phyloP scores from a whole-genome alignment of 192 early-diverging fungal genomes.

The Rhizoclosmatium globosum region DNA sequence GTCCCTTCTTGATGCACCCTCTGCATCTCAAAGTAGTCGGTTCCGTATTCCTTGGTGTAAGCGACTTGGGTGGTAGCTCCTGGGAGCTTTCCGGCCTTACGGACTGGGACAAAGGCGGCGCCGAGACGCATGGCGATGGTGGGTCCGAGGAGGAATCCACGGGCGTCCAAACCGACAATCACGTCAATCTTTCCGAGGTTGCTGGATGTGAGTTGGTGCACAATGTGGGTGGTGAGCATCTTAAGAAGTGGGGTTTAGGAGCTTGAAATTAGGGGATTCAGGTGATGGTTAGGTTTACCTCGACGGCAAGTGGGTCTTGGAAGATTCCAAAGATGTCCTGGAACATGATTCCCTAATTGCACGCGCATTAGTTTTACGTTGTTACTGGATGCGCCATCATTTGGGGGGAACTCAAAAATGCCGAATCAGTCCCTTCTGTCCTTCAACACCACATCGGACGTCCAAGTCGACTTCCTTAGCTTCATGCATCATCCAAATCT shows the following conservation, averaged over 20 bases:
- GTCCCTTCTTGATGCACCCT: slow-evolving; percentile 78
- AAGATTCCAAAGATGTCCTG: slow-evolving; percentile 97
- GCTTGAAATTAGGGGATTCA: background rate
- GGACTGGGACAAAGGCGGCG: slow-evolving; percentile 91
- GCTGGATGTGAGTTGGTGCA: slow-evolving; percentile 74
- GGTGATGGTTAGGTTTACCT: slow-evolving; percentile 47
- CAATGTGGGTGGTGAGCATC: slow-evolving; percentile 86
- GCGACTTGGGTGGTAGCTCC: slow-evolving; percentile 72
- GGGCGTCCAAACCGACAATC: slow-evolving; percentile 94
- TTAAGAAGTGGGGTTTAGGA: slow-evolving; percentile 15
- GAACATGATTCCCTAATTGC: slow-evolving; percentile 87
- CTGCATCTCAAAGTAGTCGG: slow-evolving; percentile 95
- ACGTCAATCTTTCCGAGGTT: slow-evolving; percentile 79
- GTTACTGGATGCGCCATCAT: background rate
- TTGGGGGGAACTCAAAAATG: slow-evolving; percentile 2
- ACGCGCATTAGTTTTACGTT: background rate
- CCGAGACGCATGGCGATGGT: slow-evolving; percentile 87
- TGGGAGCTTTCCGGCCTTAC: slow-evolving; percentile 97
- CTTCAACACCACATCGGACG: no score
- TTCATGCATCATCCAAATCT: background rate
- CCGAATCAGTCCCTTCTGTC: no score
- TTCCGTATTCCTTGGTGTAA: slow-evolving; percentile 96
- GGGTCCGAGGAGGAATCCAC: slow-evolving; percentile 96
- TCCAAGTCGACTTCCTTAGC: no score
- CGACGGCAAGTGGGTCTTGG: slow-evolving; percentile 91